These are phyloP conservation scores for Leishmania martiniquensis DNA, from an alignment of 208 protist genomes.

Conservation along the genomic window DNA sequence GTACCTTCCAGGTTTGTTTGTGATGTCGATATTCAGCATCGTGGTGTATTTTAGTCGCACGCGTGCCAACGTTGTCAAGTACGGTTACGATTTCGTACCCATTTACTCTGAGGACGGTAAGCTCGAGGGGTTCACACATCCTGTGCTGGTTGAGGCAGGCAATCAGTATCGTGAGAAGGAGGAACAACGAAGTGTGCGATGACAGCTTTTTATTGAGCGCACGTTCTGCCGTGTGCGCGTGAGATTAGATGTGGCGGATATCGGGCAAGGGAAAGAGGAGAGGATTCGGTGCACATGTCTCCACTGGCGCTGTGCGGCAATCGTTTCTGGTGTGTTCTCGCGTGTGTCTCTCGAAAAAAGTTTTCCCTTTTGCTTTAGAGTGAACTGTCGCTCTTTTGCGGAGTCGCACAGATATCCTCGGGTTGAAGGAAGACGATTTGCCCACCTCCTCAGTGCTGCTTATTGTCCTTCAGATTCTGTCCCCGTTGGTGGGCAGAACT, in stretches of 20 bases:
- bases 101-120: slow-evolving; percentile 90
- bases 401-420: no score
- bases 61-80: slow-evolving; percentile 64
- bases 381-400: neutral
- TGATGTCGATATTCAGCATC: slow-evolving; percentile 63
- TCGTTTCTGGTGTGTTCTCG: neutral
- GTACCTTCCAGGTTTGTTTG: slow-evolving; percentile 77
- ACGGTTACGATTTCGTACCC: slow-evolving; percentile 86
- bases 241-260: neutral
- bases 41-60: slow-evolving; percentile 78
- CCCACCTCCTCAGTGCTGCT: neutral
- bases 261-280: neutral
- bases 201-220: neutral
- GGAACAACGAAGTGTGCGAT: slow-evolving; percentile 30
- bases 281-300: neutral
- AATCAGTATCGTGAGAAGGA: slow-evolving; percentile 74
- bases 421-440: neutral
- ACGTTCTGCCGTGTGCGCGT: neutral
- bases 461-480: neutral
- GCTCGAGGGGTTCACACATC: slow-evolving; percentile 89
- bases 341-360: neutral
- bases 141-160: slow-evolving; percentile 76
- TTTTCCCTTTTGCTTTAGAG: neutral
- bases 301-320: neutral
- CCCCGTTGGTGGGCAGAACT: neutral